A percentile compares a stretch with the other conserved stretches of the same genome.
Evolutionary conservation across 148 eudicot genomes (phyloP).

Genomic region (Fagopyrum esculentum): DNA sequence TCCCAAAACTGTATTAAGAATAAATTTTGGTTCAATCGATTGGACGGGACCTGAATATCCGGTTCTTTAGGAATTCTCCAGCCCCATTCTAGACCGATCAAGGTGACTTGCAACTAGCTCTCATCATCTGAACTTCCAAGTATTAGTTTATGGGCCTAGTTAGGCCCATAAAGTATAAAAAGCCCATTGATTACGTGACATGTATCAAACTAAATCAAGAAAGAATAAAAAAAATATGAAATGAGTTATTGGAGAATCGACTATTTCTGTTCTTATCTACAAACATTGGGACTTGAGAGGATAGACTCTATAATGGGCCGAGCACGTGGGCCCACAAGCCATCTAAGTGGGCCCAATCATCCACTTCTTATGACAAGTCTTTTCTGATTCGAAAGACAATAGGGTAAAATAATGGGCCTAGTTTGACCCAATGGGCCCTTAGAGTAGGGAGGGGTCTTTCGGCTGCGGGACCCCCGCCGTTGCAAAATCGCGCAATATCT

Average conservation of each 20-base stretch:
- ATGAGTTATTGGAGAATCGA: neutral
- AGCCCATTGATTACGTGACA: neutral
- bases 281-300: constrained; percentile 1
- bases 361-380: constrained; percentile 8
- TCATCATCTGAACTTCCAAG: too few relatives aligned
- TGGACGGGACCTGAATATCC: too few relatives aligned
- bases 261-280: neutral
- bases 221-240: too few relatives aligned
- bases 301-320: neutral
- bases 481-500: neutral
- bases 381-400: neutral
- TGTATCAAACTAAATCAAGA: too few relatives aligned
- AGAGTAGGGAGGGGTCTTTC: neutral
- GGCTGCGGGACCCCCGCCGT: neutral
- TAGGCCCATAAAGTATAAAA: neutral
- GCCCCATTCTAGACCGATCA: too few relatives aligned
- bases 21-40: too few relatives aligned
- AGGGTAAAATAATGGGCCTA: neutral
- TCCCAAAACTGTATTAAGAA: too few relatives aligned
- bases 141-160: neutral
- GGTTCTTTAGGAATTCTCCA: too few relatives aligned
- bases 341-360: neutral
- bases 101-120: too few relatives aligned
- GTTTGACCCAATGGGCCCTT: constrained; percentile 6
- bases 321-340: neutral